These are phyloP conservation scores for Alternaria panax DNA, from an alignment of 2,329 filamentous ascomycete species.

Conservation along the genomic window DNA sequence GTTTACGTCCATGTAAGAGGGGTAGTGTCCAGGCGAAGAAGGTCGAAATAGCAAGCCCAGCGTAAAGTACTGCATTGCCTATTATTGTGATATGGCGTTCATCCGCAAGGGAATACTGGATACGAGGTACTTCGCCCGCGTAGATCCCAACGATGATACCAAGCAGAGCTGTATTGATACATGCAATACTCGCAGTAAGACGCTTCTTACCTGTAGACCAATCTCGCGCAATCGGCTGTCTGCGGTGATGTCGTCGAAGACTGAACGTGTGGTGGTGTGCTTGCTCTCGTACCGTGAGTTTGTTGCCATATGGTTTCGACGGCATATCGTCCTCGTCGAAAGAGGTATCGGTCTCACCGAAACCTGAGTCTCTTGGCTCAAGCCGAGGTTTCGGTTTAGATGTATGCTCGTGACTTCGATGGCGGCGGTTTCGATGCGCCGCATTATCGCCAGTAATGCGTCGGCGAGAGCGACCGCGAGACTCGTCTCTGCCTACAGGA, in stretches of 20 bases:
- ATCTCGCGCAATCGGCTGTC: slow-evolving; percentile 74
- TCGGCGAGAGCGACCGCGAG: slow-evolving; percentile 32
- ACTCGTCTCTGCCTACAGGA: slow-evolving; percentile 32
- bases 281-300: slow-evolving; percentile 33
- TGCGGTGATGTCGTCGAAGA: slow-evolving; percentile 58
- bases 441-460: slow-evolving; percentile 14
- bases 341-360: slow-evolving; percentile 22
- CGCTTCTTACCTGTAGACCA: slow-evolving; percentile 73
- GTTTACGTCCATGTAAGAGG: slow-evolving; percentile 77
- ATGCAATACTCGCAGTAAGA: slow-evolving; percentile 72
- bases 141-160: slow-evolving; percentile 78
- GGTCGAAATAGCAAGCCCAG: slow-evolving; percentile 73
- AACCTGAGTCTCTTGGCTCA: slow-evolving; percentile 16
- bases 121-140: slow-evolving; percentile 76
- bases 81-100: slow-evolving; percentile 71
- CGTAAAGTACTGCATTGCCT: slow-evolving; percentile 76
- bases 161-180: slow-evolving; percentile 74
- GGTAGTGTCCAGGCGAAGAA: slow-evolving; percentile 77
- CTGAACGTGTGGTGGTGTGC: slow-evolving; percentile 50
- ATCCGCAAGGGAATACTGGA: slow-evolving; percentile 79
- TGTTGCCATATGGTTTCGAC: slow-evolving; percentile 22
- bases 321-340: slow-evolving; percentile 28
- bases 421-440: slow-evolving; percentile 16
- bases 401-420: slow-evolving; percentile 13
- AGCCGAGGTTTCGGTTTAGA: slow-evolving; percentile 11